phyloP scores from a whole-genome alignment of 768 basidiomycete species.

The Lactarius trivialis region DNA sequence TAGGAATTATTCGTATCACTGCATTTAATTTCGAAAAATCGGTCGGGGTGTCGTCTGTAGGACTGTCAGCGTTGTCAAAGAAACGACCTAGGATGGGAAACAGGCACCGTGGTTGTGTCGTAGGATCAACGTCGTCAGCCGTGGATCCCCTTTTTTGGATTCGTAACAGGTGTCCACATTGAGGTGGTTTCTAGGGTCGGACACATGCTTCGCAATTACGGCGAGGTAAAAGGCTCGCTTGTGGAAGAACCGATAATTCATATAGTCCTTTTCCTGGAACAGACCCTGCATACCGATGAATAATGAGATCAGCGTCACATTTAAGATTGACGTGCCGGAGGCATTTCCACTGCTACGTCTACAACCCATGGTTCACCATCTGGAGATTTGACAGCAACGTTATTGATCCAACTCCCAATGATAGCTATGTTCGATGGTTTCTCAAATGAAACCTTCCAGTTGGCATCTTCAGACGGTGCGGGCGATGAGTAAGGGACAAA shows the following conservation, averaged over 20 bases:
- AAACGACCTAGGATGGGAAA: not conserved
- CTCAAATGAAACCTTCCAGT: slow-evolving; percentile 85
- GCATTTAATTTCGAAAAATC: slow-evolving; percentile 66
- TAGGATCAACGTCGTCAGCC: slow-evolving; percentile 60
- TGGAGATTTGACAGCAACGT: slow-evolving; percentile 63
- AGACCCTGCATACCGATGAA: slow-evolving; percentile 40
- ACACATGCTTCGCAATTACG: slow-evolving; percentile 58
- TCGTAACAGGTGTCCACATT: slow-evolving; percentile 58
- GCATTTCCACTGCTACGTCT: slow-evolving; percentile 86
- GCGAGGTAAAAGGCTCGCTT: slow-evolving; percentile 90
- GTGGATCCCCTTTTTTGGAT: slow-evolving; percentile 52
- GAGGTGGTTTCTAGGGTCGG: slow-evolving; percentile 37
- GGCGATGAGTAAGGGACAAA: slow-evolving; percentile 67
- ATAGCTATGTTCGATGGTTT: slow-evolving; percentile 69
- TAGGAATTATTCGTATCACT: slow-evolving; percentile 69
- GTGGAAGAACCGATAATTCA: slow-evolving; percentile 85
- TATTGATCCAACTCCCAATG: slow-evolving; percentile 83
- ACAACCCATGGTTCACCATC: slow-evolving; percentile 61
- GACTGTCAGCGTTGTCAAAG: not conserved
- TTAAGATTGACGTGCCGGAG: slow-evolving; percentile 41
- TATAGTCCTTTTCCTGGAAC: slow-evolving; percentile 95
- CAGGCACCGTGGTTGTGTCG: slow-evolving; percentile 46
- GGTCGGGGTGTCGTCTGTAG: slow-evolving; percentile 41
- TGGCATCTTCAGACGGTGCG: slow-evolving; percentile 66
- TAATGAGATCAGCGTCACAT: not conserved